Conservation (phyloP, 257 asterid species). For the Mitragyna speciosa region DNA sequence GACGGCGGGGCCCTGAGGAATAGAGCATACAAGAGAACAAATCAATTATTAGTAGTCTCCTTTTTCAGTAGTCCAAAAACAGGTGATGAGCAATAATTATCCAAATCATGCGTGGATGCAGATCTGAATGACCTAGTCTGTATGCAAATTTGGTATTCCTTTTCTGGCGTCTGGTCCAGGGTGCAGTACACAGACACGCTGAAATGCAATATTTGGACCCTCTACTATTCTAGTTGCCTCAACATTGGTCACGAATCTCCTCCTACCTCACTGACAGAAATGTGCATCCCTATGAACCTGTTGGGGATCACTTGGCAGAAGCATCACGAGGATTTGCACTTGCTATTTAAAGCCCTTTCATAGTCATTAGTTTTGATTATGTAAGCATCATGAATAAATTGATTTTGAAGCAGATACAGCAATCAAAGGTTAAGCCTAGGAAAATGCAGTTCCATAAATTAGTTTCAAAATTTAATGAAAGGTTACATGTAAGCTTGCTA, state of each 20-base stretch:
- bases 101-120: conserved; percentile 4
- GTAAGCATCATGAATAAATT: neutral
- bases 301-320: conserved; percentile 16
- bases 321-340: conserved; percentile 15
- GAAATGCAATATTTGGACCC: neutral
- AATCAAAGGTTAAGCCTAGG: neutral
- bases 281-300: neutral
- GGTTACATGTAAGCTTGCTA: conserved; percentile 1
- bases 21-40: neutral
- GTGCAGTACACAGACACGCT: neutral
- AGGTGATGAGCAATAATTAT: conserved; percentile 7
- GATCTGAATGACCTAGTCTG: neutral
- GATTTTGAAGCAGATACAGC: neutral
- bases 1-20: neutral
- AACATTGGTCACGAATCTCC: neutral
- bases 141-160: neutral
- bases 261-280: neutral
- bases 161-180: conserved; percentile 5
- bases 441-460: neutral
- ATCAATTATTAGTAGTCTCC: neutral
- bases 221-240: too few species aligned
- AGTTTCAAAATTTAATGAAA: neutral
- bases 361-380: neutral
- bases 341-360: neutral
- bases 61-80: neutral